phyloP scores from a whole-genome alignment of 768 basidiomycete genomes.

The Suillus occidentalis region DNA sequence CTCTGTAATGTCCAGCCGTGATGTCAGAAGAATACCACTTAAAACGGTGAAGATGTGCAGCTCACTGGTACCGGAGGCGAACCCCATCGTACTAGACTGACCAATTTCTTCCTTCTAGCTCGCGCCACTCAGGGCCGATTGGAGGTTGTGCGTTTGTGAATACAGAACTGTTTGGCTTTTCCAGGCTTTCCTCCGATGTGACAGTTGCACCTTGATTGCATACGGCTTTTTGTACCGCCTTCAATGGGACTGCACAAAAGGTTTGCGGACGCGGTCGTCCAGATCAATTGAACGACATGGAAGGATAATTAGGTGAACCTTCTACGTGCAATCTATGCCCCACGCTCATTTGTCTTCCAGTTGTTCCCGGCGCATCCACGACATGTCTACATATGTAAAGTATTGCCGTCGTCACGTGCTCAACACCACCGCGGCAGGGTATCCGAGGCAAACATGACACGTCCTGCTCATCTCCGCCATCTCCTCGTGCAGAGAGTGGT shows the following conservation, averaged over 20 bases:
- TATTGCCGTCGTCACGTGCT: slow-evolving; percentile 87
- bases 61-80: not conserved
- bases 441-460: slow-evolving; percentile 94
- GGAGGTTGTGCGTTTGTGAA: not conserved
- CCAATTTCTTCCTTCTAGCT: not conserved
- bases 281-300: not conserved
- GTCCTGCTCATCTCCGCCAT: slow-evolving; percentile 77
- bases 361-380: not conserved
- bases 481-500: slow-evolving; percentile 75
- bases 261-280: not conserved
- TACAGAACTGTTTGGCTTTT: not conserved
- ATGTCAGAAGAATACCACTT: not conserved
- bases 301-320: not conserved
- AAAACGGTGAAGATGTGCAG: not conserved
- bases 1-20: not conserved
- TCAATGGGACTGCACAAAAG: not conserved
- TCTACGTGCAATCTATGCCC: not conserved
- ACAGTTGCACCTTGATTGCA: not conserved
- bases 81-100: not conserved
- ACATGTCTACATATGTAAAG: slow-evolving; percentile 69
- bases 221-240: not conserved
- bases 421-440: slow-evolving; percentile 63
- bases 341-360: not conserved
- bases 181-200: not conserved
- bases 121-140: slow-evolving; percentile 1